Conservation (phyloP, 139 green algal genomes). For the Chlamydomonas schloesseri region DNA sequence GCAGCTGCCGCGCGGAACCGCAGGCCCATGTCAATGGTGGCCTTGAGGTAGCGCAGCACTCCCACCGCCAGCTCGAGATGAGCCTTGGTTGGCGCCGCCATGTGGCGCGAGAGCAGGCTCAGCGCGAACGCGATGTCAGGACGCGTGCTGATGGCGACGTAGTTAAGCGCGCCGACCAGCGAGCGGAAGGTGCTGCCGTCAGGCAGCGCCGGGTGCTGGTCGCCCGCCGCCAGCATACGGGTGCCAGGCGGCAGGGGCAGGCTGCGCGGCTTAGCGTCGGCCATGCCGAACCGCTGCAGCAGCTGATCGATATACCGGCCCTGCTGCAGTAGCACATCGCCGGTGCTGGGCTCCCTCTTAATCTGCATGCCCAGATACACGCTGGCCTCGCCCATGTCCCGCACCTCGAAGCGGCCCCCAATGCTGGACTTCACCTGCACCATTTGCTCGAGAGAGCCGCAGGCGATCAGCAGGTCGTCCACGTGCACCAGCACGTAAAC, state of each 20-base stretch:
- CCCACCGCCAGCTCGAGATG: background rate
- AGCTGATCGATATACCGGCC: background rate
- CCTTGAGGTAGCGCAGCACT: background rate
- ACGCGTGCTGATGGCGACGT: background rate
- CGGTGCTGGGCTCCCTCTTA: background rate
- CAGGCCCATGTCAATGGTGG: background rate
- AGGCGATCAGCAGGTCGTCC: slow-evolving; percentile 30
- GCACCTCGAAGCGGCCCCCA: slow-evolving; percentile 10
- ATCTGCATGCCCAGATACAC: slow-evolving; percentile 42
- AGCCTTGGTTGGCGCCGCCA: background rate
- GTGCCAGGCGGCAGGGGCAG: background rate
- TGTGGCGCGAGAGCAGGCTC: background rate
- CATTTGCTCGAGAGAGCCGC: background rate
- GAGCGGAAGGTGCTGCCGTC: background rate
- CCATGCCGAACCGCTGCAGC: background rate
- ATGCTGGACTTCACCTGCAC: background rate
- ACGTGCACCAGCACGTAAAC: slow-evolving; percentile 45
- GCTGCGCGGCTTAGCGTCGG: background rate
- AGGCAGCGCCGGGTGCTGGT: background rate
- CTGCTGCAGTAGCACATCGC: background rate
- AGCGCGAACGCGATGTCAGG: background rate
- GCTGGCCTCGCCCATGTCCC: slow-evolving; percentile 20
- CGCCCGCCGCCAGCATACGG: background rate
- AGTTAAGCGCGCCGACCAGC: background rate
- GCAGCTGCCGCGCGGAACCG: background rate